phyloP scores from a whole-genome alignment of 108 stramenopile species.

The Skeletonema costatum region DNA sequence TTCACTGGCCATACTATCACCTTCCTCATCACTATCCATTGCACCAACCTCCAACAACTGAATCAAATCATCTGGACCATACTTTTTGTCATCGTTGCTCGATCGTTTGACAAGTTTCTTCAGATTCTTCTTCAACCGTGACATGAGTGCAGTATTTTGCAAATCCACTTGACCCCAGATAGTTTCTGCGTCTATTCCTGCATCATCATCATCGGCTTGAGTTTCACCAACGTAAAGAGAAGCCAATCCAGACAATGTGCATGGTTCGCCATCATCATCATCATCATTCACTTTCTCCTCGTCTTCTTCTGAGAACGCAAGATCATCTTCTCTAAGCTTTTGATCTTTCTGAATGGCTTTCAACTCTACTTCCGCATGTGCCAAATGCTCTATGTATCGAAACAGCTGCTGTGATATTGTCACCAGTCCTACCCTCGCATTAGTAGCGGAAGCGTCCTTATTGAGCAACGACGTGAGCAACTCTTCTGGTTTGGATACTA shows the following conservation, averaged over 20 bases:
- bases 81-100: conserved; percentile 19
- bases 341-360: conserved; percentile 1
- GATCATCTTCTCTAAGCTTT: neutral
- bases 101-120: conserved; percentile 56
- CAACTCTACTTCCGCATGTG: conserved; percentile 18
- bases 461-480: conserved; percentile 1
- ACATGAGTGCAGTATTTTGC: conserved; percentile 78
- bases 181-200: conserved; percentile 71
- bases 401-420: conserved; percentile 19
- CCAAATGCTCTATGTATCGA: conserved; percentile 28
- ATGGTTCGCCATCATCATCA: conserved; percentile 13
- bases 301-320: neutral
- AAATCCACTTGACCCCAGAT: conserved; percentile 93
- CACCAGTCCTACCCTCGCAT: neutral
- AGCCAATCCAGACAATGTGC: conserved; percentile 27
- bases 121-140: conserved; percentile 58
- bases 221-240: conserved; percentile 29
- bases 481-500: conserved; percentile 6
- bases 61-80: conserved; percentile 24
- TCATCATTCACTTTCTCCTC: conserved; percentile 2
- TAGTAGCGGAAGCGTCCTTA: neutral
- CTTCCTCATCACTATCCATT: conserved; percentile 19
- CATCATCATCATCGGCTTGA: neutral
- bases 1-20: conserved; percentile 10
- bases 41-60: conserved; percentile 45